Base-by-base conservation (phyloP, 805 yeast genomes). In the Sungouiella blattae region DNA sequence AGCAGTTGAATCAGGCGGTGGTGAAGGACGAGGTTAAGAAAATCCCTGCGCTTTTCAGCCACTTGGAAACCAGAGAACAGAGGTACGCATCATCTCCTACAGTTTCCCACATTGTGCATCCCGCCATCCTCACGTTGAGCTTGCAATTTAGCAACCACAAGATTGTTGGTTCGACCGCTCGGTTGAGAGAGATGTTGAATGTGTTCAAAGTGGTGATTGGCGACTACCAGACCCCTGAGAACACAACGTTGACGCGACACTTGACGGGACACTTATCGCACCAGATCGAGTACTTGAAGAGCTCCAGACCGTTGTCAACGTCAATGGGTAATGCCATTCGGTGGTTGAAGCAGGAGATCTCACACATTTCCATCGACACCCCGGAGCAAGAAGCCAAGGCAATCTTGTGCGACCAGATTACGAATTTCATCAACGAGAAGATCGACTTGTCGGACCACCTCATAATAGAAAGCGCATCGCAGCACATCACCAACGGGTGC, bases 311-410 rank as follows among this genome's bases (percentile, higher is more conserved):
- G 1, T 70, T 93, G 32, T 80, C 93, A 37, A 85, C 89, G 2
- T 77, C 96, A 1, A 93, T 93, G 98, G 98, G 98, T 36, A 93
- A 89, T 64, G 91, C 97, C 2, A 93, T 93, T 47, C 78, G 98
- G 51, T 89, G 97, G 96, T 72, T 93, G 44, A 93, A 93, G 55
- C 98, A 91, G 65, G 91, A 86, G 57, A 91, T 93, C 36, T 79
- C 96, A 1, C 72, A 76, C 28, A 77, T 91, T 32, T 80, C 88
- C 39, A 80, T 89, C 37, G 94, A 85, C 43, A 67, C 78, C 20
- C 58, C 71, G 18, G 93, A 84, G 38, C 68, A 60, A 12, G 73
- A 73, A 21, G 95, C 96, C 18, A 88, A 87, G 54, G 60, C 55
- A 11, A 64, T 70, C 23, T 68, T 93, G 37, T 62, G 77, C 39